Evolutionary conservation across 1,284 basidiomycete genomes (phyloP).

Genomic region (Neonothopanus nambi): DNA sequence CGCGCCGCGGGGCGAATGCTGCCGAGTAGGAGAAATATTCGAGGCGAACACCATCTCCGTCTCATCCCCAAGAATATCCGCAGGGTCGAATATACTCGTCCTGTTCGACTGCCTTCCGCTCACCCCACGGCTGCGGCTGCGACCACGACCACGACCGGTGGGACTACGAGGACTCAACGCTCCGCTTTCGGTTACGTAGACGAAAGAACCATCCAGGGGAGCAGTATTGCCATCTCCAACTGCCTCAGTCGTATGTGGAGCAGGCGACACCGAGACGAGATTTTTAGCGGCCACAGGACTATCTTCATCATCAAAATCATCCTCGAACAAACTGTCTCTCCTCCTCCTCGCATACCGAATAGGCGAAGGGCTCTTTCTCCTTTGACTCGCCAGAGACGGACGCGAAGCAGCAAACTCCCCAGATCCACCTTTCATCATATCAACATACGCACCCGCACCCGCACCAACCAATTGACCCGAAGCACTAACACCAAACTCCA

Average conservation of each 20-base stretch:
- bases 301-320: slow-evolving; percentile 2
- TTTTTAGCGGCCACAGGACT: background rate
- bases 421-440: background rate
- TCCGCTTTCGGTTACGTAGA: background rate
- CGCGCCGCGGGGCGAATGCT: background rate
- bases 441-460: background rate
- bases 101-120: background rate
- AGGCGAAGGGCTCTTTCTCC: slow-evolving; percentile 7
- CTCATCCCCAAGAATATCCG: slow-evolving; percentile 8
- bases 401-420: slow-evolving; percentile 3
- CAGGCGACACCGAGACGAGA: background rate
- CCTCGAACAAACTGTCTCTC: slow-evolving; percentile 7
- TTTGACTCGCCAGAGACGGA: slow-evolving; percentile 1
- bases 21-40: slow-evolving; percentile 10
- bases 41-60: slow-evolving; percentile 10
- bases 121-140: background rate
- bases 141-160: background rate
- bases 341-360: slow-evolving; percentile 11
- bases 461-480: slow-evolving; percentile 5
- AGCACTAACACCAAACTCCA: slow-evolving; percentile 10
- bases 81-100: background rate
- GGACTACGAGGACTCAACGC: background rate
- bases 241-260: background rate
- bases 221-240: background rate
- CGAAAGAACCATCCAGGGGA: background rate